Evolutionary conservation across 331 rosid genomes (phyloP).

Genomic region (Spiraea crenata): DNA sequence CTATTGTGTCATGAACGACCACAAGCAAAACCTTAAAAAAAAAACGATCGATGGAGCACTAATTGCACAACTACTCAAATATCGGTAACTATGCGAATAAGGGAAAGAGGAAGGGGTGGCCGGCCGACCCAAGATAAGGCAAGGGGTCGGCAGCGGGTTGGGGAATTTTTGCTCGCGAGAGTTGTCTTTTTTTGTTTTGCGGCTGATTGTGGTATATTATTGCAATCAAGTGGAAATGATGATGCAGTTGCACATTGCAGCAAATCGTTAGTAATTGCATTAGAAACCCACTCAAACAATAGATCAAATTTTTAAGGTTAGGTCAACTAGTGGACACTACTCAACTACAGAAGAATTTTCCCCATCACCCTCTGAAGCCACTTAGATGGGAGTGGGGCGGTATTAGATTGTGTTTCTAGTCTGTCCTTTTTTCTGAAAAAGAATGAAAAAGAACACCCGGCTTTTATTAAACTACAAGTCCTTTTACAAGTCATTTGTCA

Average conservation of each 20-base stretch:
- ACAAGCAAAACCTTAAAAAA: too few species aligned
- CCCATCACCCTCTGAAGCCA: slow-evolving; percentile 27
- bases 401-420: neutral
- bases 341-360: neutral
- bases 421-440: neutral
- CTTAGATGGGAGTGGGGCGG: slow-evolving; percentile 56
- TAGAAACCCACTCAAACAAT: neutral
- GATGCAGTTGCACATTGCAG: slow-evolving; percentile 4
- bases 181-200: too few species aligned
- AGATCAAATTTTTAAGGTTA: too few species aligned
- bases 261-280: neutral
- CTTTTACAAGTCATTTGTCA: slow-evolving; percentile 13
- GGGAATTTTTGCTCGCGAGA: too few species aligned
- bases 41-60: too few species aligned
- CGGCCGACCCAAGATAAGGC: too few species aligned
- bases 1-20: too few species aligned
- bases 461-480: slow-evolving; percentile 4
- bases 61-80: too few species aligned
- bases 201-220: neutral
- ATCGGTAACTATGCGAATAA: too few species aligned
- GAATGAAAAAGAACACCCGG: neutral
- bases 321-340: slow-evolving; percentile 53
- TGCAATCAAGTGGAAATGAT: slow-evolving; percentile 7
- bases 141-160: too few species aligned
- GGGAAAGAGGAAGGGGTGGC: too few species aligned